Conservation (phyloP, 768 basidiomycete genomes). For the Amanita subjunquillea region DNA sequence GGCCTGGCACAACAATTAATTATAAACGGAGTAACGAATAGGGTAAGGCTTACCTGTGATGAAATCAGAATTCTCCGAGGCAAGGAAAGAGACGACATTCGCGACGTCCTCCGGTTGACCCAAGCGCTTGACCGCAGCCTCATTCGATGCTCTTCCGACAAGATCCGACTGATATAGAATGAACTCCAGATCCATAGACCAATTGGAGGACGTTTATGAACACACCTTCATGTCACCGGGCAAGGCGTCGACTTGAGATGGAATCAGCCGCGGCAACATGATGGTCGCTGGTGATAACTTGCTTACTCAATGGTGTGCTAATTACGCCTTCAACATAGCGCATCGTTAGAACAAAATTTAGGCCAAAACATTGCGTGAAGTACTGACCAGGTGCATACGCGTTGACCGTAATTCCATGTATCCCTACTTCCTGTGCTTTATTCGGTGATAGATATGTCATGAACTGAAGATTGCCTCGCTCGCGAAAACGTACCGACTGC, state of each 20-base stretch:
- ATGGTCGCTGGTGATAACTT: background rate
- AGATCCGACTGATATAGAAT: background rate
- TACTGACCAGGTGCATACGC: constrained; percentile 25
- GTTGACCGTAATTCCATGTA: constrained; percentile 30
- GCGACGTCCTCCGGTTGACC: constrained; percentile 22
- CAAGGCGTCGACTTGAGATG: background rate
- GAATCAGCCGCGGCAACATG: background rate
- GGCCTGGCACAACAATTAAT: background rate
- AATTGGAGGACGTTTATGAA: background rate
- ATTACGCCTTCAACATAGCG: background rate
- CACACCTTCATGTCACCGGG: background rate
- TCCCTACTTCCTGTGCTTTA: constrained; percentile 25
- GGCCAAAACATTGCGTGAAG: background rate
- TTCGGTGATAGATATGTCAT: no score
- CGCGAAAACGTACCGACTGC: constrained; percentile 18
- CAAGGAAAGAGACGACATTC: constrained; percentile 24
- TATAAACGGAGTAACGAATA: no score
- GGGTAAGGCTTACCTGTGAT: background rate
- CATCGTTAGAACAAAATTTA: background rate
- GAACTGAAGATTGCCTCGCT: no score
- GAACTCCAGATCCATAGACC: background rate
- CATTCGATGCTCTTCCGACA: background rate
- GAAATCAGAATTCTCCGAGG: constrained; percentile 19
- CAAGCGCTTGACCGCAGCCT: background rate
- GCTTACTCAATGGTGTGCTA: background rate